Evolutionary conservation across 1,139 yeast species (phyloP).

Genomic region (Pneumocystis wakefieldiae): DNA sequence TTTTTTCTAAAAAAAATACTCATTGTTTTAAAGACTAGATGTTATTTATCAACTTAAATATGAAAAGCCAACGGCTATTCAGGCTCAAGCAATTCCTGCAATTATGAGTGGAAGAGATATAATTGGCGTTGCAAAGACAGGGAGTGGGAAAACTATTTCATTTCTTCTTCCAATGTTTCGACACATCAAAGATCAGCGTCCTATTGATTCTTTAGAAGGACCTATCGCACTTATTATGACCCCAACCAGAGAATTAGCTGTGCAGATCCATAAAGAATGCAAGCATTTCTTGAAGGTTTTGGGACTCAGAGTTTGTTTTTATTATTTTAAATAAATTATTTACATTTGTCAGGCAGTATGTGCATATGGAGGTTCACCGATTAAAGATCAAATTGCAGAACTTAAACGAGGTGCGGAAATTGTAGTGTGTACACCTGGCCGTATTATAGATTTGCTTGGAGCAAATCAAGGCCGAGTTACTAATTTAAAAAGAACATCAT

Average conservation of each 20-base stretch:
- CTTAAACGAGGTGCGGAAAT: conserved; percentile 68
- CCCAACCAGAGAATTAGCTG: conserved; percentile 86
- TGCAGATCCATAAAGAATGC: conserved; percentile 65
- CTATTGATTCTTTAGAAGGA: conserved; percentile 42
- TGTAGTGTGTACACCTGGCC: conserved; percentile 88
- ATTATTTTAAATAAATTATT: background rate
- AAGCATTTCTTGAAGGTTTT: conserved; percentile 40
- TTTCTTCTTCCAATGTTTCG: conserved; percentile 72
- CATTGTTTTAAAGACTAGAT: conserved; percentile 22
- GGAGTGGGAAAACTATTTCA: conserved; percentile 89
- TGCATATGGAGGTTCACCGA: conserved; percentile 89
- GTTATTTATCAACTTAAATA: conserved; percentile 41
- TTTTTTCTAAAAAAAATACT: background rate
- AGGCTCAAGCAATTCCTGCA: conserved; percentile 81
- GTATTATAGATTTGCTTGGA: conserved; percentile 76
- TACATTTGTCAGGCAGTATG: conserved; percentile 38
- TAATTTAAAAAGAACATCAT: conserved; percentile 54
- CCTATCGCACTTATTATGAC: conserved; percentile 72
- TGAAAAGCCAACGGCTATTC: conserved; percentile 68
- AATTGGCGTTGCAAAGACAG: conserved; percentile 90
- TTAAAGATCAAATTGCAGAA: conserved; percentile 68
- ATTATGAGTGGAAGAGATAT: conserved; percentile 82
- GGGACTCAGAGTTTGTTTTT: conserved; percentile 24
- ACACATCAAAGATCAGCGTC: conserved; percentile 61
- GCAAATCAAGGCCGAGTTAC: conserved; percentile 72